Conservation (phyloP, 169 alveolate genomes). For the Perkinsus olseni region DNA sequence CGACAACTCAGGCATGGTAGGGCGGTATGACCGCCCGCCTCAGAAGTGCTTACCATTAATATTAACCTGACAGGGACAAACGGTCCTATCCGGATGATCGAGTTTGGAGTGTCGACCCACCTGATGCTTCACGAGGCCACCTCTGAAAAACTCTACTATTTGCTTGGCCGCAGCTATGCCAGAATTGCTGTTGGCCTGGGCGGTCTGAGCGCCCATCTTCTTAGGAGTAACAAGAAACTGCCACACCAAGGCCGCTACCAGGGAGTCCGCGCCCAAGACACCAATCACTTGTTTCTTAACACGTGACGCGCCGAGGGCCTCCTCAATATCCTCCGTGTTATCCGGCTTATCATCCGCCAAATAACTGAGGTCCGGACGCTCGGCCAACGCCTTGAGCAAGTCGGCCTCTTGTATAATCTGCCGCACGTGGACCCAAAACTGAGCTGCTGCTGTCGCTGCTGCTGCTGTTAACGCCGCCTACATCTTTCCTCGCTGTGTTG, state of each 20-base stretch:
- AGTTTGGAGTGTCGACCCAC: too few relatives aligned
- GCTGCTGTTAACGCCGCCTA: not conserved
- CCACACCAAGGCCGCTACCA: constrained; percentile 1
- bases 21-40: not conserved
- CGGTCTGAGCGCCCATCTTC: constrained; percentile 40
- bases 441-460: too few relatives aligned
- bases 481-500: constrained; percentile 28
- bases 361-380: constrained; percentile 12
- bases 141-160: constrained; percentile 27
- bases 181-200: constrained; percentile 20
- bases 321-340: not conserved
- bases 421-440: not conserved
- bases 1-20: not conserved
- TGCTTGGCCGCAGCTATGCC: constrained; percentile 18
- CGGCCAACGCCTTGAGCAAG: not conserved
- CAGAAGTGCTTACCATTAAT: not conserved
- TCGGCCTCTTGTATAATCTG: constrained; percentile 21
- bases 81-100: too few relatives aligned
- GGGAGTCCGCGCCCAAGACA: not conserved
- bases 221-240: constrained; percentile 4
- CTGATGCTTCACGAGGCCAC: constrained; percentile 8
- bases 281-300: not conserved
- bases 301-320: not conserved
- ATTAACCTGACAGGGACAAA: not conserved
- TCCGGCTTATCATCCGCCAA: constrained; percentile 13